Conservation (phyloP, 2,329 filamentous ascomycete genomes). For the Endocalyx cinctus region DNA sequence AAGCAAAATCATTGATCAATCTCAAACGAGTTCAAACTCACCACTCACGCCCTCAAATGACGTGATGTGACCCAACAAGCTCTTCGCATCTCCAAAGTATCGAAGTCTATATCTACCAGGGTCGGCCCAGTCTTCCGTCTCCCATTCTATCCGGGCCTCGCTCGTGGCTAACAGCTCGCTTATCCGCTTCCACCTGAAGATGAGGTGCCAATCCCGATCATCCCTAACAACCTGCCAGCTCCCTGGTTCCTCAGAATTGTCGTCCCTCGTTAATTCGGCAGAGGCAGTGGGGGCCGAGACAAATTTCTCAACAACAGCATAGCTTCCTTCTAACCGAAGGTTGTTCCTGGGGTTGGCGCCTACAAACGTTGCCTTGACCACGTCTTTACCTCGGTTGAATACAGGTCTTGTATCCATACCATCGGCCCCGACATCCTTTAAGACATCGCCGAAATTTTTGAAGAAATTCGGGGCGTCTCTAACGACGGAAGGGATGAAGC, state of each 20-base stretch:
- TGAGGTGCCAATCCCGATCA: conserved; percentile 77
- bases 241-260: too few relatives aligned
- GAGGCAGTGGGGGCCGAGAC: conserved; percentile 21
- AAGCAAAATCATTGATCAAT: too few relatives aligned
- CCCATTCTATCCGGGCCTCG: conserved; percentile 72
- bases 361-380: conserved; percentile 65
- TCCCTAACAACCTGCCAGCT: conserved; percentile 64
- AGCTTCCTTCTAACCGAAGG: conserved; percentile 71
- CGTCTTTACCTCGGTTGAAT: conserved; percentile 53
- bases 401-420: too few relatives aligned
- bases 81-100: conserved; percentile 80
- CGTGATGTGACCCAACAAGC: conserved; percentile 54
- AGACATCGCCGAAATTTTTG: conserved; percentile 65
- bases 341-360: conserved; percentile 89
- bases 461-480: conserved; percentile 63
- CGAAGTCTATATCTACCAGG: conserved; percentile 67
- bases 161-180: conserved; percentile 68
- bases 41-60: conserved; percentile 65
- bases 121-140: conserved; percentile 57
- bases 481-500: conserved; percentile 75
- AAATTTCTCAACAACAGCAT: conserved; percentile 67
- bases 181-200: conserved; percentile 74
- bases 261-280: conserved; percentile 7
- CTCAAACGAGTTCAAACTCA: conserved; percentile 43
- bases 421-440: too few relatives aligned